Base-by-base conservation (phyloP, 2,329 filamentous ascomycete genomes). In the Didymella lethalis region DNA sequence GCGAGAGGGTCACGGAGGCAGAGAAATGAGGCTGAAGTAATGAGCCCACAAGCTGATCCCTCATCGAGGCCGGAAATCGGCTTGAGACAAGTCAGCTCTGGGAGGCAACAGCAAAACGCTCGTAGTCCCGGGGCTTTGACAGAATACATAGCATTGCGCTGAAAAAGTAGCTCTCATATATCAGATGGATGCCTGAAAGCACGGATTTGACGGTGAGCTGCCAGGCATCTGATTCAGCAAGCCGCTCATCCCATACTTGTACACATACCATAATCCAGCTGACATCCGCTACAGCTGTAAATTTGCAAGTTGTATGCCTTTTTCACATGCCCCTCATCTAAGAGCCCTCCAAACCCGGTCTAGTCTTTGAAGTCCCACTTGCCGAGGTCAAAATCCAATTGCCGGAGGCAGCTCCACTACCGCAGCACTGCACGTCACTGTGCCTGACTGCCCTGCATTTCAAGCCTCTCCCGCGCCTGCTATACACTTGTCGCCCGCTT, bases 1-100 rank as follows among this genome's bases (percentile, higher is more conserved):
- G 57, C 8, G 70, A 68, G 31, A 29, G 44, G 8, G 29, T 20
- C n/a, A 57, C 56, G 4, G 61, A 65, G 43, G 40, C 59, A 28
- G 43, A 54, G 4, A 52, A 59, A 8, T 53, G 14, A 18, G 49
- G 36, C 20, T 20, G 36, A 23, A 18, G 23, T 7, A 11, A 40
- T 8, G 23, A 40, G 36, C 7, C 32, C 18, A 36, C 16, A 36
- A n/a, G 32, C 6, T 36, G 32, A n/a, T 36, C 6, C 16, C n/a
- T 7, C 32, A 7, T 18, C n/a, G 4, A 36, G 16, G 32, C 11
- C 32, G 6, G 4, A 2, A 4, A 3, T 18, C 7, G 32, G 32
- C 14, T 32, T 16, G 16, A n/a, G 7, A 7, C 6, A 12, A 25
- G 38, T 25, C 38, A 40, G 18, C n/a, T 5, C 8, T 14, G 7